phyloP scores from a whole-genome alignment of 768 basidiomycete genomes.

The Chalciporus pseudorubinellus region DNA sequence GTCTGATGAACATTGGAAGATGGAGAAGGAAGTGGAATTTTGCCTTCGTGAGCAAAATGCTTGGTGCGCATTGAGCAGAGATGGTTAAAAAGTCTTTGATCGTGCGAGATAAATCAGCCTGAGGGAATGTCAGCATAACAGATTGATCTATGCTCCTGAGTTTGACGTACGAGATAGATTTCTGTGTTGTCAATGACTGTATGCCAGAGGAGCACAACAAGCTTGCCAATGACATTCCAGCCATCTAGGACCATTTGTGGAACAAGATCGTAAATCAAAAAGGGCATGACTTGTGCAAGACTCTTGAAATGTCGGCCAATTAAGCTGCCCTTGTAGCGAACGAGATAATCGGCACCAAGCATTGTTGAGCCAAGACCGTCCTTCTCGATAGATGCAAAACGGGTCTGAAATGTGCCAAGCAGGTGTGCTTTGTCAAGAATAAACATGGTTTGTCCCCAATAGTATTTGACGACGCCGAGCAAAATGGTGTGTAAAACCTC shows the following conservation, averaged over 20 bases:
- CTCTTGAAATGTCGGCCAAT: conserved; percentile 35
- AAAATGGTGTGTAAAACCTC: conserved; percentile 35
- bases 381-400: conserved; percentile 13
- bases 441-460: conserved; percentile 24
- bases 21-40: conserved; percentile 35
- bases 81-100: conserved; percentile 28
- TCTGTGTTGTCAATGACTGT: conserved; percentile 36
- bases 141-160: too few relatives aligned
- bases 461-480: conserved; percentile 35
- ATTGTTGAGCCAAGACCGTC: too few relatives aligned
- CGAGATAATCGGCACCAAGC: conserved; percentile 32
- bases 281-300: conserved; percentile 32
- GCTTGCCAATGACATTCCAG: conserved; percentile 36
- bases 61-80: conserved; percentile 23
- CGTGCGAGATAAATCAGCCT: conserved; percentile 5
- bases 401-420: conserved; percentile 19
- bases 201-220: conserved; percentile 41
- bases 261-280: conserved; percentile 32
- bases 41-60: conserved; percentile 25
- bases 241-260: conserved; percentile 22
- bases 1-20: conserved; percentile 22
- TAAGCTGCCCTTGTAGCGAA: conserved; percentile 28
- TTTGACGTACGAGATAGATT: conserved; percentile 29
- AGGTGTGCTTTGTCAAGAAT: conserved; percentile 21
- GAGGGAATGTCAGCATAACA: background rate